phyloP scores from a whole-genome alignment of 2,329 filamentous ascomycete species.

The Ascochyta pisi region DNA sequence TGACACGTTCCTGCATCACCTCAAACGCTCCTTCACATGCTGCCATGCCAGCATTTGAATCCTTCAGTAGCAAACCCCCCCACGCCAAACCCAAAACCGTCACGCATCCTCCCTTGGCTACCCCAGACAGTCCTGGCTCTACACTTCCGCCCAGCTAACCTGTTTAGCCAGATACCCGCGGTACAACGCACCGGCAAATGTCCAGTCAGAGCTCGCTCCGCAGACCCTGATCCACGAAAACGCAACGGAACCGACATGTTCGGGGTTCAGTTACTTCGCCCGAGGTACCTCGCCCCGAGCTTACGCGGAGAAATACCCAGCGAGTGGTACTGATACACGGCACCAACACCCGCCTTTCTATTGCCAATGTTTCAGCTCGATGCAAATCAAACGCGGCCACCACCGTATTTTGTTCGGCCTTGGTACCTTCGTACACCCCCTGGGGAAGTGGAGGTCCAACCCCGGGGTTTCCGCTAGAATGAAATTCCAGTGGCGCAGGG shows the following conservation, averaged over 20 bases:
- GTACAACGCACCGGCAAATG: slow-evolving; percentile 18
- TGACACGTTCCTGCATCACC: slow-evolving; percentile 20
- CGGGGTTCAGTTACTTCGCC: slow-evolving; percentile 2
- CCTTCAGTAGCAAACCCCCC: not conserved
- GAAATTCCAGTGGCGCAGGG: not conserved
- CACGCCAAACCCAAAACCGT: slow-evolving; percentile 10
- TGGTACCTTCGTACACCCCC: not conserved
- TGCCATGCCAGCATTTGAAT: slow-evolving; percentile 18
- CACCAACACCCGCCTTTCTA: not conserved
- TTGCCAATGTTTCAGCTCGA: slow-evolving; percentile 8
- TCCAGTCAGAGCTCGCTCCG: slow-evolving; percentile 13
- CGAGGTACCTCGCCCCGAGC: slow-evolving; percentile 10
- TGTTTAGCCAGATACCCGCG: slow-evolving; percentile 15
- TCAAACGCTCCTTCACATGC: slow-evolving; percentile 12
- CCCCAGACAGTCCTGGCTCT: slow-evolving; percentile 8
- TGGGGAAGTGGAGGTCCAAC: not conserved
- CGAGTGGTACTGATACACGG: not conserved
- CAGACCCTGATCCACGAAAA: slow-evolving; percentile 20
- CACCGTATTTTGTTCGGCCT: not conserved
- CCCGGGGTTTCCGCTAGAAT: not conserved
- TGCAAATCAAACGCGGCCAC: slow-evolving; percentile 1
- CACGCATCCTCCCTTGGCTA: slow-evolving; percentile 11
- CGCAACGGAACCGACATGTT: slow-evolving; percentile 5
- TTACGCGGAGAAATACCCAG: slow-evolving; percentile 11
- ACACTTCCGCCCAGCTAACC: slow-evolving; percentile 6